Evolutionary conservation across 305 asterid species (phyloP), one percentile per base, ranked within the genome.

Genomic region (Fraxinus platypoda): DNA sequence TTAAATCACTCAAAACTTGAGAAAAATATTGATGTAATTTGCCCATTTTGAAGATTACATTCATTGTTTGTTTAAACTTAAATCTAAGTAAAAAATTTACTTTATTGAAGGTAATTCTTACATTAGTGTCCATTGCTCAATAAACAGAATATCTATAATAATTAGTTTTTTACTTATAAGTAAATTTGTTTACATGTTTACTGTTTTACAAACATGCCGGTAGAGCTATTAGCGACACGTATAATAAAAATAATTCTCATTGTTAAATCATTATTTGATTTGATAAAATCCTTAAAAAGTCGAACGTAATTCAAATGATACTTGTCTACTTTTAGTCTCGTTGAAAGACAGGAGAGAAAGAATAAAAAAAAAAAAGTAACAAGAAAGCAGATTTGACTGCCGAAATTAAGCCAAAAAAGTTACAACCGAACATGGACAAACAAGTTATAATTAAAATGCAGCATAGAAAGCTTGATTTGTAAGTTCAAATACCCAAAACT

Each of bases 391-490:
- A 11, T 38, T 84, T 38, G 73, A 84, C 41, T 23, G 41, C 12
- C n/a, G 31, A 72, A 28, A 26, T 21, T 66, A 52, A 68, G 19
- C 73, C 73, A 74, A 34, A 64, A 81, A 79, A 71, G 46, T 43
- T 62, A 35, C 43, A 66, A 74, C 41, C 83, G 43, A 34, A 74
- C 78, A 74, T n/a, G 78, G 15, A 9, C 21, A 46, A 80, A 83
- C 88, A 86, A 59, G 81, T 81, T 38, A 80, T 86, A 74, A 85
- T 85, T 80, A 79, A 59, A 76, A 77, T 76, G 86, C 84, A 80
- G 83, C 88, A 83, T 72, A 74, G 77, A 80, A 83, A 80, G 84
- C 86, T 83, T 85, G 43, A 82, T 86, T 83, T 83, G 31, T 35
- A 83, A 83, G 88, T 83, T 73, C 79, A 77, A 83, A 59, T 81